Evolutionary conservation across 352 stramenopile species (phyloP).

Genomic region (Phytophthora fragariae): DNA sequence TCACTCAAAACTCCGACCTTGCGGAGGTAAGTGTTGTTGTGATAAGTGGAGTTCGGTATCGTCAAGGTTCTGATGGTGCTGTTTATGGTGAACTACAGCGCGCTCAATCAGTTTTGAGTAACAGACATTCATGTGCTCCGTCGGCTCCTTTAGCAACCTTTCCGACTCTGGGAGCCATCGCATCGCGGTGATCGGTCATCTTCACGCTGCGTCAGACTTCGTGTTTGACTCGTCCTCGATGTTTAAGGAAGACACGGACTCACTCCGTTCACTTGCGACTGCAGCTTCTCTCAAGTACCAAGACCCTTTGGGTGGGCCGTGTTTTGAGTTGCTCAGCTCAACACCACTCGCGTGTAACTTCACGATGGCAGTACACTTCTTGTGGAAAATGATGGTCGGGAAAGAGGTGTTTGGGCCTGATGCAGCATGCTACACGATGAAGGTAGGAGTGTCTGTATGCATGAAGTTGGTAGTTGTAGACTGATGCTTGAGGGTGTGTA

Average conservation of each 20-base stretch:
- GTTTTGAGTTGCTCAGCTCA: conserved; percentile 24
- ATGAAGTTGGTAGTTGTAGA: not conserved
- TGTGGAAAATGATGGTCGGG: conserved; percentile 27
- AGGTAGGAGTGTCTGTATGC: conserved; percentile 5
- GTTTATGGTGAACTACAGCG: conserved; percentile 1
- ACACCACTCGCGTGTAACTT: conserved; percentile 17
- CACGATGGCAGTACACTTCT: not conserved
- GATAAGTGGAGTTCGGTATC: not conserved
- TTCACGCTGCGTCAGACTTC: not conserved
- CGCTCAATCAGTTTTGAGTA: conserved; percentile 8
- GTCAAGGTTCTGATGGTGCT: not conserved
- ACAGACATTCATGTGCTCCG: not conserved
- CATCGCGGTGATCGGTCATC: not conserved
- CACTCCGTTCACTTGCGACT: not conserved
- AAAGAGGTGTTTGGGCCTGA: conserved; percentile 28
- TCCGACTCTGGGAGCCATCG: not conserved
- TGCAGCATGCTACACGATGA: conserved; percentile 19
- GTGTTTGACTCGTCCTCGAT: conserved; percentile 22
- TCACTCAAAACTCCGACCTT: conserved; percentile 5
- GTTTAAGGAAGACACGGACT: conserved; percentile 5
- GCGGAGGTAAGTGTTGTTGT: conserved; percentile 5
- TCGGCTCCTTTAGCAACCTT: not conserved
- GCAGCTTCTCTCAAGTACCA: conserved; percentile 11
- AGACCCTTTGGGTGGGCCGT: conserved; percentile 15
- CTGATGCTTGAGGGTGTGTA: not conserved